These are phyloP conservation scores for Neofusicoccum kwambonambiense DNA, from an alignment of 2,329 filamentous ascomycete species.

Conservation along the genomic window DNA sequence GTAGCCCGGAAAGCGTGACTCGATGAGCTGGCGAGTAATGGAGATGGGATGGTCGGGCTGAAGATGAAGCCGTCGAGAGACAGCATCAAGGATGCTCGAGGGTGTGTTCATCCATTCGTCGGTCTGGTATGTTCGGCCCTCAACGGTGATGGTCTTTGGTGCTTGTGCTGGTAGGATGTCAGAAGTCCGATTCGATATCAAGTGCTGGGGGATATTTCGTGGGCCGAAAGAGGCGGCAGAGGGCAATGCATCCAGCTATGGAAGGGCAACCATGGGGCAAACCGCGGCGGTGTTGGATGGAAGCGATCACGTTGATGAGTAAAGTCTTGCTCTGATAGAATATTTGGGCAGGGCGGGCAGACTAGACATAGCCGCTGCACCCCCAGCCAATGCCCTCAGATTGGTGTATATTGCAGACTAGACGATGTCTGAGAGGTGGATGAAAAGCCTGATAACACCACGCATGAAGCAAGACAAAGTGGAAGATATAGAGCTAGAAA, in stretches of 20 bases:
- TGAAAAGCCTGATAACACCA: neutral
- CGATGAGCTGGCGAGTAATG: constrained; percentile 89
- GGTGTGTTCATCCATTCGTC: constrained; percentile 88
- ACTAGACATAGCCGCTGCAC: no score
- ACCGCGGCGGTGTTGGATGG: no score
- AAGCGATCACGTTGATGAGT: no score
- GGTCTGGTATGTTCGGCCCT: constrained; percentile 62
- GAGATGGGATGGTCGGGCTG: constrained; percentile 83
- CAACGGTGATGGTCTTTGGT: constrained; percentile 53
- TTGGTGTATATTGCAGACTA: no score
- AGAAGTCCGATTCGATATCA: neutral
- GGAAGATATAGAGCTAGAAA: neutral
- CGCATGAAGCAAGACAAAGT: neutral
- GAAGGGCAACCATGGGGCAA: no score
- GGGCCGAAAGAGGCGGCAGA: no score
- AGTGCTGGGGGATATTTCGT: neutral
- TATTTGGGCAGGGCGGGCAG: no score
- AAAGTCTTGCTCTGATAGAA: no score
- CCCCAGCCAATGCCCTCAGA: no score
- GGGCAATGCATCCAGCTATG: no score
- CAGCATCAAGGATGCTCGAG: constrained; percentile 68
- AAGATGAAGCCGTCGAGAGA: constrained; percentile 81
- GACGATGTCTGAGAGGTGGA: no score
- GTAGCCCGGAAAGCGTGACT: constrained; percentile 80
- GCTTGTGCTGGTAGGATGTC: neutral